Evolutionary conservation across 2,329 filamentous ascomycete species (phyloP).

Genomic region (Penicillium sp.): DNA sequence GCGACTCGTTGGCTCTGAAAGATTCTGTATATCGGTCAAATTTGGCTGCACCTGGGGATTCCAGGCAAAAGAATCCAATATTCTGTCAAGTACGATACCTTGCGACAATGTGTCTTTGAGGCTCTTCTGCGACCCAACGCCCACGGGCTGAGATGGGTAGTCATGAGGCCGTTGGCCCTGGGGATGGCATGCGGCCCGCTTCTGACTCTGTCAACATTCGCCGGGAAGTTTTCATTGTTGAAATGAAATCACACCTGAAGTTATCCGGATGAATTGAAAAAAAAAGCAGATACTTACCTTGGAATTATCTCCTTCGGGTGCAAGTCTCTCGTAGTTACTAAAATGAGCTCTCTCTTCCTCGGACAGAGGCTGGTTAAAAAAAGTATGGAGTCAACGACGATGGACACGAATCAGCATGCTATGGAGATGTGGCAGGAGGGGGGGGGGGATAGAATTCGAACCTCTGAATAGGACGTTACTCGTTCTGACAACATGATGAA

Average conservation of each 20-base stretch:
- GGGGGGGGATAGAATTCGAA: neutral
- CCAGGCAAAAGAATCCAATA: too few species aligned
- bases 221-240: neutral
- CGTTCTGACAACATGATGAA: neutral
- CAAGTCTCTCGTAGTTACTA: conserved; percentile 1
- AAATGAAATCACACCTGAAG: neutral
- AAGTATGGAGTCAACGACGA: neutral
- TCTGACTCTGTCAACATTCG: neutral
- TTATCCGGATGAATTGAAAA: too few species aligned
- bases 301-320: neutral
- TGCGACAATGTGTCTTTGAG: too few species aligned
- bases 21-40: too few species aligned
- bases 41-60: too few species aligned
- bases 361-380: neutral
- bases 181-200: too few species aligned
- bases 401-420: neutral
- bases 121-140: too few species aligned
- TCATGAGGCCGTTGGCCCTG: too few species aligned
- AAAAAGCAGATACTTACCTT: too few species aligned
- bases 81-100: too few species aligned
- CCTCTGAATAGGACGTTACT: neutral
- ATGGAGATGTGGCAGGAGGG: neutral
- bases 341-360: neutral
- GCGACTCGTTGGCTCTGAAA: too few species aligned
- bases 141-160: too few species aligned